Conservation (phyloP, 139 green algal species). For the Choricystis sp. region DNA sequence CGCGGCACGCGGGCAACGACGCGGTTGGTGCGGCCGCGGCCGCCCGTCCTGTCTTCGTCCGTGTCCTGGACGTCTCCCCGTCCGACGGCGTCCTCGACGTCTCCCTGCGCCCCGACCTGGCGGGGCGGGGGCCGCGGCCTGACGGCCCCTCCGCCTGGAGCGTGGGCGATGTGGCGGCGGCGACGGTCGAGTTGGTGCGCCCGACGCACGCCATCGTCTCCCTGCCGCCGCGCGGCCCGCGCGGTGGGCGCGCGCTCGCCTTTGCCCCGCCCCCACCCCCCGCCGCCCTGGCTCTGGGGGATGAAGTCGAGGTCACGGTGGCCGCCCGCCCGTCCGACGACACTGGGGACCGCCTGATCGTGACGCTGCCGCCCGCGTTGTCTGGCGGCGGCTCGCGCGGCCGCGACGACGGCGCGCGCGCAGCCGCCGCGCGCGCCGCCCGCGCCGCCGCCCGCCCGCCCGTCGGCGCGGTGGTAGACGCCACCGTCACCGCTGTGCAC, state of each 20-base stretch:
- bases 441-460: no score
- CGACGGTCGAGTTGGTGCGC: slow-evolving; percentile 44
- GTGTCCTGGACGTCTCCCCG: slow-evolving; percentile 55
- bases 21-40: neutral
- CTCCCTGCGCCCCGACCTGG: slow-evolving; percentile 13
- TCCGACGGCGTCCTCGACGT: slow-evolving; percentile 59
- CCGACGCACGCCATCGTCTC: slow-evolving; percentile 42
- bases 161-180: slow-evolving; percentile 11
- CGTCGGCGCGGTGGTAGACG: slow-evolving; percentile 9
- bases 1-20: neutral
- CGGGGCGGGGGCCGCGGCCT: no score
- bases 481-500: slow-evolving; percentile 27
- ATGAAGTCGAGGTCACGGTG: neutral
- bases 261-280: neutral
- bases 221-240: slow-evolving; percentile 15
- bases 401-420: no score
- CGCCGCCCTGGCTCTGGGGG: no score
- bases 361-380: neutral
- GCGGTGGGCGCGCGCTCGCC: neutral
- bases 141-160: neutral
- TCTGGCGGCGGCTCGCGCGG: no score
- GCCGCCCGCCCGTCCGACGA: neutral
- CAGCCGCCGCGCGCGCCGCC: no score
- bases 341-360: neutral
- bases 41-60: slow-evolving; percentile 8